These are phyloP conservation scores for Verticillium nubilum DNA, from an alignment of 2,329 filamentous ascomycete species.

Conservation along the genomic window DNA sequence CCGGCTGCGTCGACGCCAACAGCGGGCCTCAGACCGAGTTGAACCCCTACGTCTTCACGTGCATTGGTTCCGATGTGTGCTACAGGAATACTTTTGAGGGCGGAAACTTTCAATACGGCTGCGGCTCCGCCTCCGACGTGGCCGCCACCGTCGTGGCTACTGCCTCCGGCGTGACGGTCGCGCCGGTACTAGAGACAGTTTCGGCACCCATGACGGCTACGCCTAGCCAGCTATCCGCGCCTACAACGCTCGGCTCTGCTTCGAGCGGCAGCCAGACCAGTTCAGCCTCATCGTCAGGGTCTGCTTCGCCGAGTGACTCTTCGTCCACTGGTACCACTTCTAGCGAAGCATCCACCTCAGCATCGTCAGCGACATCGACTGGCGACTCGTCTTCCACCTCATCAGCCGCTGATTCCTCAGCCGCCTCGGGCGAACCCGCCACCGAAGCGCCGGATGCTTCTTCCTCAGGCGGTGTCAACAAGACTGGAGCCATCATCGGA, in stretches of 20 bases:
- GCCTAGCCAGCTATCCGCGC: slow-evolving; percentile 30
- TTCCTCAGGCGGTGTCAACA: slow-evolving; percentile 16
- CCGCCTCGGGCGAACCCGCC: slow-evolving; percentile 10
- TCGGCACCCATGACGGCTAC: slow-evolving; percentile 34
- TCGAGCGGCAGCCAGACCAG: slow-evolving; percentile 1
- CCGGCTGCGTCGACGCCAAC: slow-evolving; percentile 48
- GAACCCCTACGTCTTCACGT: slow-evolving; percentile 54
- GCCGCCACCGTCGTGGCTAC: slow-evolving; percentile 43
- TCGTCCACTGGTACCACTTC: slow-evolving; percentile 4
- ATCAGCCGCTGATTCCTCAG: slow-evolving; percentile 9
- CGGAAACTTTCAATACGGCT: slow-evolving; percentile 52
- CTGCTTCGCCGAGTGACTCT: slow-evolving; percentile 4
- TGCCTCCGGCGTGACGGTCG: slow-evolving; percentile 34
- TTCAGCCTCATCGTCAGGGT: slow-evolving; percentile 5
- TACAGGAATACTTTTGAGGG: slow-evolving; percentile 51
- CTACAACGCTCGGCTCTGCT: slow-evolving; percentile 32
- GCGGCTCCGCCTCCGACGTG: slow-evolving; percentile 42
- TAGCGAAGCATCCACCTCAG: background rate
- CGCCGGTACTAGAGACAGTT: slow-evolving; percentile 30
- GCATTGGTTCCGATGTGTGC: slow-evolving; percentile 43
- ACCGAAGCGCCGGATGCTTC: slow-evolving; percentile 21
- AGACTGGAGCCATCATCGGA: slow-evolving; percentile 48
- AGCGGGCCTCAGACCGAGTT: slow-evolving; percentile 42
- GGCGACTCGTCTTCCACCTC: slow-evolving; percentile 9
- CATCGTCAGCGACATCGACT: background rate